Percentiles rank a stretch among this genome's conserved stretches.
phyloP scores from a whole-genome alignment of 352 stramenopile genomes.

The Nothophytophthora sp. region DNA sequence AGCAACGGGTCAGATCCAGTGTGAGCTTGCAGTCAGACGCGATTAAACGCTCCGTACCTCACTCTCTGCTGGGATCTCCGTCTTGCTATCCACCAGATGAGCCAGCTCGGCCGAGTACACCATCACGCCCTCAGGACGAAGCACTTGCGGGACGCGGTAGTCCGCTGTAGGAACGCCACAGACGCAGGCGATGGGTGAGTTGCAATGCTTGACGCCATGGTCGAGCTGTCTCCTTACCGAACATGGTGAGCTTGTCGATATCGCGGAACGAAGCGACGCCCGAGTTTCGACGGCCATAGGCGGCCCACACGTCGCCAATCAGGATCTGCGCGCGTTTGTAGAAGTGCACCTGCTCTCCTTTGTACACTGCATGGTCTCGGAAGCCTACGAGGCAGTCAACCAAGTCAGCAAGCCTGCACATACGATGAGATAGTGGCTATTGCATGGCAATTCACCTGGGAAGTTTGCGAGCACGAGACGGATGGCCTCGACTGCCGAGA shows the following conservation, averaged over 20 bases:
- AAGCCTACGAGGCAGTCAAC: conserved; percentile 39
- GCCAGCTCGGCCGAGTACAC: conserved; percentile 54
- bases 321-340: conserved; percentile 93
- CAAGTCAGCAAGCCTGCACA: not conserved
- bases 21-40: not conserved
- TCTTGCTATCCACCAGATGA: conserved; percentile 51
- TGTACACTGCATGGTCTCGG: conserved; percentile 83
- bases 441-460: conserved; percentile 27
- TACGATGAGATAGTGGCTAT: not conserved
- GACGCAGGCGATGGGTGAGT: not conserved
- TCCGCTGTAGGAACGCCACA: conserved; percentile 46
- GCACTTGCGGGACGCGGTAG: conserved; percentile 86
- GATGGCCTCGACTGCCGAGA: conserved; percentile 63
- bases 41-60: conserved; percentile 36
- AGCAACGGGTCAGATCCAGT: not conserved
- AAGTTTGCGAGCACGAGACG: conserved; percentile 71
- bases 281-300: conserved; percentile 60
- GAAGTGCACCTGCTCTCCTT: conserved; percentile 82
- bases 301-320: conserved; percentile 85
- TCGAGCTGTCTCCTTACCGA: conserved; percentile 46
- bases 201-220: too few species aligned
- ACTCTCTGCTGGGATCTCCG: conserved; percentile 57
- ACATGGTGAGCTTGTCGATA: conserved; percentile 88
- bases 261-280: conserved; percentile 73
- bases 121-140: conserved; percentile 73